Evolutionary conservation across 495 filamentous ascomycete genomes (phyloP).

Genomic region (Lophiotrema nucula): DNA sequence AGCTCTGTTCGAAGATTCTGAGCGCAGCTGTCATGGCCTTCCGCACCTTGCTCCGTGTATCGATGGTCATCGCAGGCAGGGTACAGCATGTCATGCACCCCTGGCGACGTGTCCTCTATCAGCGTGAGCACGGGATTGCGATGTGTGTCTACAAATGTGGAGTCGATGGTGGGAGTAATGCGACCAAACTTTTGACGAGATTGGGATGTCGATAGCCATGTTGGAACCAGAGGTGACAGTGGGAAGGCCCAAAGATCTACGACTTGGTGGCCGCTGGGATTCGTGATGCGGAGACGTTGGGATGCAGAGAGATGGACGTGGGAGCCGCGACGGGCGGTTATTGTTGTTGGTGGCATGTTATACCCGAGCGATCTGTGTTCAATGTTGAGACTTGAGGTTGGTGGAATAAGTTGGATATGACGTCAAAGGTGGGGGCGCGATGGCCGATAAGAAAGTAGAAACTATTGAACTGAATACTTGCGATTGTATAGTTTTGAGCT

Average conservation of each 20-base stretch:
- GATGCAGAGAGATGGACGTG: not conserved
- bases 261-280: constrained; percentile 6
- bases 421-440: no score
- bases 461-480: no score
- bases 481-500: no score
- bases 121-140: constrained; percentile 1
- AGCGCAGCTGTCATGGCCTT: constrained; percentile 11
- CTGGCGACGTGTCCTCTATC: constrained; percentile 1
- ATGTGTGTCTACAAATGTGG: constrained; percentile 8
- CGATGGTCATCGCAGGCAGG: constrained; percentile 10
- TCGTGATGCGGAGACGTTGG: constrained; percentile 1
- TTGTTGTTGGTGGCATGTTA: no score
- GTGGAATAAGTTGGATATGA: no score
- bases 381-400: no score
- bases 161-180: not conserved
- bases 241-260: constrained; percentile 8
- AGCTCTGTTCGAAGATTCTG: constrained; percentile 7
- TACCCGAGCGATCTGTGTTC: no score
- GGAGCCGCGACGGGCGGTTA: no score
- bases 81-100: constrained; percentile 16
- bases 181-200: not conserved
- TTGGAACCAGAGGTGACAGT: not conserved
- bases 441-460: no score
- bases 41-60: not conserved
- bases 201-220: constrained; percentile 1